Percentiles rank a stretch among this genome's conserved stretches.
Conservation (phyloP, 2,329 filamentous ascomycete genomes). For the Scolecobasidium constrictum region DNA sequence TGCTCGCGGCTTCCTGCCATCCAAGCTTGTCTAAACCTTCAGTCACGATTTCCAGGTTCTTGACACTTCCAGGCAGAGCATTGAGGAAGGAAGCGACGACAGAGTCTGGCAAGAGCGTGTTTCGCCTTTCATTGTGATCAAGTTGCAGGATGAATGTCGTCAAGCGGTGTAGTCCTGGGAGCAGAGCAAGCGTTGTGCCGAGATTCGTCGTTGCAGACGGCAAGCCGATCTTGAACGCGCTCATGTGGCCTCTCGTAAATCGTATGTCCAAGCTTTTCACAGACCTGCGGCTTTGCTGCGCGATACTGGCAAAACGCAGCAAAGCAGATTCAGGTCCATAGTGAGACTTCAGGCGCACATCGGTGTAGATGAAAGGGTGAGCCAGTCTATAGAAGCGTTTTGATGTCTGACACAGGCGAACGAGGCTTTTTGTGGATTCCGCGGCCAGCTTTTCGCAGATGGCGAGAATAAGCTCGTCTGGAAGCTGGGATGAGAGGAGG, state of each 20-base stretch:
- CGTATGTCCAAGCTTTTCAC: background rate
- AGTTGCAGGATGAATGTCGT: background rate
- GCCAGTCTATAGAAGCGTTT: background rate
- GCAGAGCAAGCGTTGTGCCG: background rate
- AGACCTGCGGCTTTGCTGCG: background rate
- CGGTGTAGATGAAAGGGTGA: background rate
- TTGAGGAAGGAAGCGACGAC: background rate
- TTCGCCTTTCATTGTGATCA: background rate
- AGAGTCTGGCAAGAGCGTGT: background rate
- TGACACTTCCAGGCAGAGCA: background rate
- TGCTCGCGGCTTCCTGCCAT: background rate
- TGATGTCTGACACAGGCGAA: background rate
- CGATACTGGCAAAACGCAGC: background rate
- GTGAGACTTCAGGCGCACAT: background rate
- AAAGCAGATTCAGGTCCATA: background rate
- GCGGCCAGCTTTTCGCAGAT: background rate
- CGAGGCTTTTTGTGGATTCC: background rate
- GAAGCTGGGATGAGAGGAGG: background rate
- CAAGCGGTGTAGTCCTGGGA: background rate
- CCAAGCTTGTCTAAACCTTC: background rate
- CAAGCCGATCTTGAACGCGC: background rate
- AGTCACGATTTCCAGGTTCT: background rate
- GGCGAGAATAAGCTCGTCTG: background rate
- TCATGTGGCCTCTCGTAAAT: background rate
- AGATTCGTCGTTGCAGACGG: background rate